These are phyloP conservation scores for Halenospora varia DNA, from an alignment of 495 filamentous ascomycete genomes.

Conservation along the genomic window DNA sequence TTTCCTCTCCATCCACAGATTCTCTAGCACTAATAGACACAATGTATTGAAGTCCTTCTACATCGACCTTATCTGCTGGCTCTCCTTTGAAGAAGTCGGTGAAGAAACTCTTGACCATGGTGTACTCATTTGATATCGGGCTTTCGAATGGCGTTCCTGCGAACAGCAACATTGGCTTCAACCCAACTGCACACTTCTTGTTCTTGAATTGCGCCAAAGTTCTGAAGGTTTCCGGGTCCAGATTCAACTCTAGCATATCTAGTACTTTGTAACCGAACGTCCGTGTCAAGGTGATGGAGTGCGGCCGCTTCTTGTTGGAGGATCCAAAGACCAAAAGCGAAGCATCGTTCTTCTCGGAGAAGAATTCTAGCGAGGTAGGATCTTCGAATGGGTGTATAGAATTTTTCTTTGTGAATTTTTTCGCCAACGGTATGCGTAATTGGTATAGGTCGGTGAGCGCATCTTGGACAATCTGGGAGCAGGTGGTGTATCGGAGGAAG, in stretches of 20 bases:
- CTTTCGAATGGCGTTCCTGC: constrained; percentile 81
- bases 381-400: constrained; percentile 92
- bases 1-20: constrained; percentile 41
- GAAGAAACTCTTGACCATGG: constrained; percentile 80
- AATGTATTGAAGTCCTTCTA: constrained; percentile 88
- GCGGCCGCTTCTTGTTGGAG: constrained; percentile 89
- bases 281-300: constrained; percentile 78
- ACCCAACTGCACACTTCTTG: constrained; percentile 72
- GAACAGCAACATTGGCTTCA: constrained; percentile 86
- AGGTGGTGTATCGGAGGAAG: constrained; percentile 78
- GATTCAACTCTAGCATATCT: constrained; percentile 86
- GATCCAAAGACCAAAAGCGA: constrained; percentile 73
- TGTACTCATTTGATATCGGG: constrained; percentile 66
- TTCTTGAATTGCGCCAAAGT: constrained; percentile 75
- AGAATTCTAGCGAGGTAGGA: constrained; percentile 79
- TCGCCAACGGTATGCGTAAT: constrained; percentile 70
- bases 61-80: constrained; percentile 73
- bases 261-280: constrained; percentile 80
- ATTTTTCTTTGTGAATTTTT: constrained; percentile 96
- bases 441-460: constrained; percentile 78
- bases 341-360: constrained; percentile 92
- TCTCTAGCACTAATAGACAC: constrained; percentile 79
- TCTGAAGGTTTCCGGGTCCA: constrained; percentile 64
- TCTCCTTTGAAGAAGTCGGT: constrained; percentile 86
- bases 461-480: constrained; percentile 71